Conservation (phyloP, 176 grass and related monocot genomes). For the Juncus effusus region DNA sequence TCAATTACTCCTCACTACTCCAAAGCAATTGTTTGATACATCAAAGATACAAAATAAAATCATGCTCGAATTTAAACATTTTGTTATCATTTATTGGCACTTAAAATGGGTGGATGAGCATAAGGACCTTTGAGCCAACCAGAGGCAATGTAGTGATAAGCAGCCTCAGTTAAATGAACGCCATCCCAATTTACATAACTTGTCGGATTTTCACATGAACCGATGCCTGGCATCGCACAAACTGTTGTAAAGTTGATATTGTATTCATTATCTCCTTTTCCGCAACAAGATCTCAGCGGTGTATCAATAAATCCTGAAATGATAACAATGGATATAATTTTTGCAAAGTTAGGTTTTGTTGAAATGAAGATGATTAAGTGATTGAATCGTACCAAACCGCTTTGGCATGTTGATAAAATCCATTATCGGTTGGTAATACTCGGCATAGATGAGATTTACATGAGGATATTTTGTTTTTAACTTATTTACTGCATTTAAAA, state of each 20-base stretch:
- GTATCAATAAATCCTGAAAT: conserved; percentile 35
- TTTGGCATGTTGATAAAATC: conserved; percentile 34
- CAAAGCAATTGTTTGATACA: too few relatives aligned
- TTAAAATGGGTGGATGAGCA: conserved; percentile 10
- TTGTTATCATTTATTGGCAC: not conserved
- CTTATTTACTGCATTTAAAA: conserved; percentile 5
- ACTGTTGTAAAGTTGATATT: not conserved
- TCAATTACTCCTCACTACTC: too few relatives aligned
- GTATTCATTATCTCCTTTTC: not conserved
- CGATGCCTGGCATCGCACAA: conserved; percentile 10
- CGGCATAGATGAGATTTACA: conserved; percentile 34
- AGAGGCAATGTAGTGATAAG: not conserved
- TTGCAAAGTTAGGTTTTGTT: too few relatives aligned
- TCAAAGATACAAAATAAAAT: too few relatives aligned
- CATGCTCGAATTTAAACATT: too few relatives aligned
- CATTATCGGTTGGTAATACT: conserved; percentile 36
- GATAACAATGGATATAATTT: too few relatives aligned
- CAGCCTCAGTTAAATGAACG: conserved; percentile 19
- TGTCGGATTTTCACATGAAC: conserved; percentile 7
- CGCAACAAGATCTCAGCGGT: conserved; percentile 23
- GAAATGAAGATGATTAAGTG: too few relatives aligned
- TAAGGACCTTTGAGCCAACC: conserved; percentile 24
- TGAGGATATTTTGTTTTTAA: conserved; percentile 28
- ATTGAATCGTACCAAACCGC: conserved; percentile 34
- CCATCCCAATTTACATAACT: conserved; percentile 21